Conservation (phyloP, 2,329 filamentous ascomycete genomes). For the Cladosporium velox region DNA sequence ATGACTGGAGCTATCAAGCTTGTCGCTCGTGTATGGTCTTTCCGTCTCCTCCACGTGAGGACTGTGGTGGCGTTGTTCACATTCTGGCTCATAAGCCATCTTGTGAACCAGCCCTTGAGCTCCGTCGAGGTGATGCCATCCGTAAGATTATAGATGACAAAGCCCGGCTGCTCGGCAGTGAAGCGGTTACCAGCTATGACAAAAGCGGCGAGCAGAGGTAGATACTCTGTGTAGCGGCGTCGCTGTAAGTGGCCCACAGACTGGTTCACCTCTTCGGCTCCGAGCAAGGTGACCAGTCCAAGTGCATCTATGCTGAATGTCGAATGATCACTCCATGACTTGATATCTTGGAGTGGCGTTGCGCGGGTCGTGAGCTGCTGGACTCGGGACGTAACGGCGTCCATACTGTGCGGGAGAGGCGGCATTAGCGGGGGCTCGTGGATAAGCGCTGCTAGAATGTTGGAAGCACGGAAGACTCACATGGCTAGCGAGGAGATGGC, state of each 20-base stretch:
- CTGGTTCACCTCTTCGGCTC: slow-evolving; percentile 23
- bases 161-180: slow-evolving; percentile 21
- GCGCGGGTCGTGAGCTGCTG: background rate
- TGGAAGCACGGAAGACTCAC: background rate
- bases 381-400: background rate
- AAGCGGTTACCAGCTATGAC: slow-evolving; percentile 23
- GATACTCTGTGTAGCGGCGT: slow-evolving; percentile 21
- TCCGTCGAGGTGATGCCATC: slow-evolving; percentile 23
- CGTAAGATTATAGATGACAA: slow-evolving; percentile 22
- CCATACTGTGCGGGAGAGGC: slow-evolving; percentile 4
- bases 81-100: slow-evolving; percentile 21
- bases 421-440: background rate
- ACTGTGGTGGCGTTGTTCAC: slow-evolving; percentile 22
- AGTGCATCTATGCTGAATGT: slow-evolving; percentile 23
- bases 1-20: background rate
- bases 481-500: background rate
- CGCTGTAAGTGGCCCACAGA: slow-evolving; percentile 21
- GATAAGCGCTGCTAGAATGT: background rate
- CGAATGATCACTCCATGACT: background rate
- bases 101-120: slow-evolving; percentile 23
- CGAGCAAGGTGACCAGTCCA: slow-evolving; percentile 24
- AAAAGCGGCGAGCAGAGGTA: slow-evolving; percentile 23
- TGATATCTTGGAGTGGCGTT: slow-evolving; percentile 4
- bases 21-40: background rate
- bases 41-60: slow-evolving; percentile 12